These are phyloP conservation scores for Chytriomyces hyalinus DNA, from an alignment of 192 early-diverging fungal species.

Conservation along the genomic window DNA sequence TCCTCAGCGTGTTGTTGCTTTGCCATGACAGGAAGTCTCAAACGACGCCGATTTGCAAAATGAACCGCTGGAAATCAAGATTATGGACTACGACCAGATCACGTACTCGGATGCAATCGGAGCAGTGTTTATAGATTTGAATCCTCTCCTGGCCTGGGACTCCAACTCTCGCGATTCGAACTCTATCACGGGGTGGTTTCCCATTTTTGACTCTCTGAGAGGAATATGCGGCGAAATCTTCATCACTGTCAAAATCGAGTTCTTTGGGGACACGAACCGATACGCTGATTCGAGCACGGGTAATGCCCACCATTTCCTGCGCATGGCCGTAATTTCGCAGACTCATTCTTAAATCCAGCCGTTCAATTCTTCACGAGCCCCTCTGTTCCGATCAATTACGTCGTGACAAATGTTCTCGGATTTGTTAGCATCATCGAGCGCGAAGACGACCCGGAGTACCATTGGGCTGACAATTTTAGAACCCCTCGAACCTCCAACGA, in stretches of 20 bases:
- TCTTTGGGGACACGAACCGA: slow-evolving; percentile 83
- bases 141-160: slow-evolving; percentile 74
- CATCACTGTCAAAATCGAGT: slow-evolving; percentile 72
- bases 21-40: slow-evolving; percentile 58
- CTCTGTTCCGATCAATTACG: slow-evolving; percentile 58
- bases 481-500: slow-evolving; percentile 81
- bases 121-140: slow-evolving; percentile 76
- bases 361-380: slow-evolving; percentile 72
- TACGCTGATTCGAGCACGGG: slow-evolving; percentile 77
- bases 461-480: slow-evolving; percentile 81
- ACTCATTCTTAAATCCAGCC: slow-evolving; percentile 10
- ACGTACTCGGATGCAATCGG: slow-evolving; percentile 78
- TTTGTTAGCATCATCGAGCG: slow-evolving; percentile 73
- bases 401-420: slow-evolving; percentile 64
- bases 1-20: no score
- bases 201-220: slow-evolving; percentile 73
- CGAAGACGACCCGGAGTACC: slow-evolving; percentile 82
- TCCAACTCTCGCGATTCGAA: slow-evolving; percentile 52
- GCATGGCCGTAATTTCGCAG: slow-evolving; percentile 1
- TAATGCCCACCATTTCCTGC: not conserved
- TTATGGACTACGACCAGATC: slow-evolving; percentile 77
- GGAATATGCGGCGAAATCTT: slow-evolving; percentile 78
- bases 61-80: slow-evolving; percentile 77
- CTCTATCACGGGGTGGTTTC: slow-evolving; percentile 77
- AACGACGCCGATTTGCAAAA: slow-evolving; percentile 82